Conservation (phyloP, 768 basidiomycete species). For the Termitomyces sp. region DNA sequence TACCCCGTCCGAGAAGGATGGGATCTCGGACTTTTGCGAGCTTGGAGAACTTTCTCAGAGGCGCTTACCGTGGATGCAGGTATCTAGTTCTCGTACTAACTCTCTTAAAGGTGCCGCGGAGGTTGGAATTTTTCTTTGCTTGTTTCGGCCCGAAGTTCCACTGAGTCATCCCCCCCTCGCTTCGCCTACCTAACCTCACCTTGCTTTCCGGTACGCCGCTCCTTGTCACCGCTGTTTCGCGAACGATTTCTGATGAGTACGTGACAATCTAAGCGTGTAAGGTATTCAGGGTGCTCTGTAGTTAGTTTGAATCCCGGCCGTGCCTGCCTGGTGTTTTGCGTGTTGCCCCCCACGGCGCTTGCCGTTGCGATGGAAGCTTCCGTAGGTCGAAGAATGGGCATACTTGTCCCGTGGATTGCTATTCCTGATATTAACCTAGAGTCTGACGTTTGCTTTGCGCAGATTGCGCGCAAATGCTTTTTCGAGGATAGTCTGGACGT, state of each 20-base stretch:
- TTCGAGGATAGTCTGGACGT: neutral
- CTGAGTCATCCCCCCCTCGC: neutral
- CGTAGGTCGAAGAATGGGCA: neutral
- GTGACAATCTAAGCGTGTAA: neutral
- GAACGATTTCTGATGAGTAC: slow-evolving; percentile 5
- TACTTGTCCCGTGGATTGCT: neutral
- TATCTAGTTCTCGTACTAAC: neutral
- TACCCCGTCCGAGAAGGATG: neutral
- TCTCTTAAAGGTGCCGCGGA: slow-evolving; percentile 3
- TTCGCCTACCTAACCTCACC: neutral
- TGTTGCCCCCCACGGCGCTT: neutral
- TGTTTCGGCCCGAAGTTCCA: slow-evolving; percentile 4
- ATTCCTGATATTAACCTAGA: neutral
- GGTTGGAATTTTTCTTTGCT: neutral
- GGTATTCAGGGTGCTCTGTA: neutral
- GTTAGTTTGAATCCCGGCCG: neutral
- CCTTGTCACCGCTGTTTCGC: slow-evolving; percentile 4
- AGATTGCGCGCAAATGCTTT: slow-evolving; percentile 3
- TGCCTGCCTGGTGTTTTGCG: neutral
- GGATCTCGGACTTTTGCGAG: slow-evolving; percentile 10
- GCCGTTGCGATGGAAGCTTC: neutral
- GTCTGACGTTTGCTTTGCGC: neutral
- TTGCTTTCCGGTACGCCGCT: slow-evolving; percentile 3
- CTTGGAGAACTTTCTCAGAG: slow-evolving; percentile 6
- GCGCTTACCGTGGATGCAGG: neutral